Evolutionary conservation across 768 basidiomycete species (phyloP).

Genomic region (Gloeopeniophorella convolvens): DNA sequence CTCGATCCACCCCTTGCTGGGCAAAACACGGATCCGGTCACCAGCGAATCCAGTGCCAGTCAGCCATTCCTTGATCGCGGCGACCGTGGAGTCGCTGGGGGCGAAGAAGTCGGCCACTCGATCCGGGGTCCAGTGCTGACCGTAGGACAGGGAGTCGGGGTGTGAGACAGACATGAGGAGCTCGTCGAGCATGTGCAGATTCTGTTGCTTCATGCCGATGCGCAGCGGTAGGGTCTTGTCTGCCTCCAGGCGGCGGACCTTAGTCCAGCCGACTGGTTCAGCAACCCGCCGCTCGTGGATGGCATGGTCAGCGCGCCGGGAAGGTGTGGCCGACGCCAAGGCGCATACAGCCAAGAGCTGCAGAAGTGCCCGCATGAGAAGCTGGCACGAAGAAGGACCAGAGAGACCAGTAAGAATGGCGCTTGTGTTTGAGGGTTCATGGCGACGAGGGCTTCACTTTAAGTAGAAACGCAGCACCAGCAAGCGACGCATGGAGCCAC

Average conservation of each 20-base stretch:
- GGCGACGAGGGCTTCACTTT: not conserved
- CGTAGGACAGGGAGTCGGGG: constrained; percentile 39
- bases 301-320: constrained; percentile 22
- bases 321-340: constrained; percentile 17
- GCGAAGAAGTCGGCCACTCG: constrained; percentile 37
- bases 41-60: constrained; percentile 30
- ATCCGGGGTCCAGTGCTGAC: constrained; percentile 38
- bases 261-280: constrained; percentile 31
- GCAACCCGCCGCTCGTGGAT: constrained; percentile 35
- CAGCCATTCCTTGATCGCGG: constrained; percentile 36
- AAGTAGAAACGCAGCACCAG: not conserved
- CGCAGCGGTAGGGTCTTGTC: constrained; percentile 35
- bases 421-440: not conserved
- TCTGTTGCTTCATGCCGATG: constrained; percentile 38
- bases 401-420: not conserved
- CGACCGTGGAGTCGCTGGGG: constrained; percentile 32
- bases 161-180: constrained; percentile 38
- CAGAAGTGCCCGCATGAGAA: constrained; percentile 3
- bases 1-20: constrained; percentile 35
- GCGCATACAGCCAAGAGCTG: constrained; percentile 17
- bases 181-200: constrained; percentile 35
- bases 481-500: not conserved
- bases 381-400: not conserved
- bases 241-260: constrained; percentile 26
- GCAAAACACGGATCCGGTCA: constrained; percentile 30